Evolutionary conservation across 208 protist genomes (phyloP).

Genomic region (Crithidia sp.): DNA sequence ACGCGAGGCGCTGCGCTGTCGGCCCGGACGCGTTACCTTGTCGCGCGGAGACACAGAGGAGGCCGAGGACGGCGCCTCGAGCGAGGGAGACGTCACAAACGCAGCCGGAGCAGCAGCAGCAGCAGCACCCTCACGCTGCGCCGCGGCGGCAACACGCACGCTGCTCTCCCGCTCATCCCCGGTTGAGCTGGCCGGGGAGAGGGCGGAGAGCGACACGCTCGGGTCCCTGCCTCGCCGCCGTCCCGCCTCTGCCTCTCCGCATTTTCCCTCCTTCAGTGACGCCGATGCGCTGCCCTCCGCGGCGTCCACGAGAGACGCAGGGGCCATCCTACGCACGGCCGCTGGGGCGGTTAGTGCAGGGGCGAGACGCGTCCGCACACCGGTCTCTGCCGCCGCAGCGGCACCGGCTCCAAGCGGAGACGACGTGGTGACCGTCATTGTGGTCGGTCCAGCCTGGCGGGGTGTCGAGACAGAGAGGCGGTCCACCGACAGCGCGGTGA

Average conservation of each 20-base stretch:
- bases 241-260: neutral
- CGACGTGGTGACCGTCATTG: neutral
- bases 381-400: neutral
- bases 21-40: neutral
- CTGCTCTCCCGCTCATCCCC: neutral
- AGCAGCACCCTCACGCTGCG: neutral
- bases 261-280: neutral
- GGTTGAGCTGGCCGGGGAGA: slow-evolving; percentile 14
- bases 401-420: neutral
- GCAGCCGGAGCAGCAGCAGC: neutral
- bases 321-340: neutral
- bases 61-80: slow-evolving; percentile 12
- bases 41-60: neutral
- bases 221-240: neutral
- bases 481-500: neutral
- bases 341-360: neutral
- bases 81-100: slow-evolving; percentile 12
- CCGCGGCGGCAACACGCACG: no score
- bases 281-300: neutral
- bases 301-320: slow-evolving; percentile 3
- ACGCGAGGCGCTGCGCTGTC: neutral
- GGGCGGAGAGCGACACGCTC: slow-evolving; percentile 24
- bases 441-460: neutral
- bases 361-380: neutral
- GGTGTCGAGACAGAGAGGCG: neutral